These are phyloP conservation scores for Fomitopsis schrenkii DNA, from an alignment of 1,284 basidiomycete genomes.

Conservation along the genomic window DNA sequence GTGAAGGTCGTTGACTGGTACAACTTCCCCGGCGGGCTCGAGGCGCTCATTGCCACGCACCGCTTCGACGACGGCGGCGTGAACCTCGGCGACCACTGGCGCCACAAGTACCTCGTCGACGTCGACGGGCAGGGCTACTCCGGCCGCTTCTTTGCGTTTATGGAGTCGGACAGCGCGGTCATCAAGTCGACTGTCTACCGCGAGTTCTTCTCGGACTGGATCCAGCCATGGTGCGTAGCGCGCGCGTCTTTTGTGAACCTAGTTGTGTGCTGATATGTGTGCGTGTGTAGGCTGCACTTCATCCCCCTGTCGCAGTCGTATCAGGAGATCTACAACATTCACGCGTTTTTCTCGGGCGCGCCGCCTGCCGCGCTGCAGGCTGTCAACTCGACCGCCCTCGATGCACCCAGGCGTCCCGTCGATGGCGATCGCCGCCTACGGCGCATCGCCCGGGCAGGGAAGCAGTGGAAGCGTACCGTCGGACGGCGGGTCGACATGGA, in stretches of 20 bases:
- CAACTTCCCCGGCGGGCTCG: conserved; percentile 79
- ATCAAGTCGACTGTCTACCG: conserved; percentile 87
- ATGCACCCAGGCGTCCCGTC: conserved; percentile 32
- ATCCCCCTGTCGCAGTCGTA: conserved; percentile 87
- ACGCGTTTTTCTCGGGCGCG: conserved; percentile 86
- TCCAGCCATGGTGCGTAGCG: conserved; percentile 68
- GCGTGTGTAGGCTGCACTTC: conserved; percentile 75
- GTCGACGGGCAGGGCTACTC: conserved; percentile 96
- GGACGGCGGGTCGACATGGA: conserved; percentile 88
- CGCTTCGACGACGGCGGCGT: conserved; percentile 76
- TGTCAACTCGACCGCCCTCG: conserved; percentile 43
- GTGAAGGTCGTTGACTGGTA: conserved; percentile 69
- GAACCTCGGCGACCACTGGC: conserved; percentile 83
- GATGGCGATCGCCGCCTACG: conserved; percentile 74
- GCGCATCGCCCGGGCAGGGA: conserved; percentile 83
- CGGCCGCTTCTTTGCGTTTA: conserved; percentile 81
- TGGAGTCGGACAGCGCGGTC: conserved; percentile 86
- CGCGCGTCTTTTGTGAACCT: background rate
- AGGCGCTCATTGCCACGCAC: conserved; percentile 63
- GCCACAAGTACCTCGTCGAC: conserved; percentile 89
- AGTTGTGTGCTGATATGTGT: background rate
- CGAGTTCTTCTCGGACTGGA: conserved; percentile 86
- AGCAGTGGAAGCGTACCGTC: conserved; percentile 84
- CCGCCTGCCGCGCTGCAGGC: conserved; percentile 55
- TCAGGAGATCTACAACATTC: conserved; percentile 88